Base-by-base conservation (phyloP, 23 red algal species). In the Pyropia haitanensis region DNA sequence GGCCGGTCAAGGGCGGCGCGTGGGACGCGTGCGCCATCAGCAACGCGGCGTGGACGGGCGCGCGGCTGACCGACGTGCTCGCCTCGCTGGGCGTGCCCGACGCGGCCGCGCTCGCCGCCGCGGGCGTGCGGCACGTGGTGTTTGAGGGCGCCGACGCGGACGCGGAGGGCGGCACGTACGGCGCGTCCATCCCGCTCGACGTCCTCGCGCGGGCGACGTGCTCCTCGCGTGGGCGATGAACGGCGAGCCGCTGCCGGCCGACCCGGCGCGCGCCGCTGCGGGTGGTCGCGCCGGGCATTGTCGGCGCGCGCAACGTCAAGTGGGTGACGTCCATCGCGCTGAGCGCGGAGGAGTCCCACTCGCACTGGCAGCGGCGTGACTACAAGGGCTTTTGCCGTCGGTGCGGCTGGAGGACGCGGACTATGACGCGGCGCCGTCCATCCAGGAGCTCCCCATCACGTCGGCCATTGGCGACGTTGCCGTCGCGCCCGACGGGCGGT, bases 161-260 rank as follows among this genome's bases (percentile, higher is more conserved):
- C 63, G 31, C 67, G 2, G 77, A 27, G 30, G 63, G 49, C 27
- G 24, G 58, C 2, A 70, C 57, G 29, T 96, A 96, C 63, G 75
- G 31, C 14, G 85, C 92, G 25, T 89, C 84, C 14, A 62, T 96
- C 19, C 84, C 92, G 54, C 49, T 86, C 23, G 76, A 78, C 18
- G 65, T 84, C 31, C 12, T 65, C 19, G 31, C 53, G 53, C 54
- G 44, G 17, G 51, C 3, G 85, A 89, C 61, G 92, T 85, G 64
- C 33, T 96, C 39, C 68, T 96, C 2, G 92, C 92, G 14, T 89
- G 73, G 31, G 73, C 85, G 23, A 96, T 96, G 92, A 96, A 96
- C 53, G 92, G 78, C 24, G 68, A 84, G 72, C 22, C 39, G 13
- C 61, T 96, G 60, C 68, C 85, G 23, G 61, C 73, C 7, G 92